These are phyloP conservation scores for Gyrodon lividus DNA, from an alignment of 768 basidiomycete species.

Conservation along the genomic window DNA sequence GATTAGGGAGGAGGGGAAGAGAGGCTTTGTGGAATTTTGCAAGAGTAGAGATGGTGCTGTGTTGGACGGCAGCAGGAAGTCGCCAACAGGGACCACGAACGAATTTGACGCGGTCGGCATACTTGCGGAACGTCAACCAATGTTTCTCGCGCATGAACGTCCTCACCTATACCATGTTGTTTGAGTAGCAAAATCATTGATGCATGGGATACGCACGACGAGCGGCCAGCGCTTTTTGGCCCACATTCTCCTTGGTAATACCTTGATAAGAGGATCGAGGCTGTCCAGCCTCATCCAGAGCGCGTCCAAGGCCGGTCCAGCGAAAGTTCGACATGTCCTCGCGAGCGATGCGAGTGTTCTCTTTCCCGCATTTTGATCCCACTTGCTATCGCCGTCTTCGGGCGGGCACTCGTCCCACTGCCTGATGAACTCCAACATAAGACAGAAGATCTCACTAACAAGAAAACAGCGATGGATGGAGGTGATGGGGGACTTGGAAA, in stretches of 20 bases:
- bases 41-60: conserved; percentile 18
- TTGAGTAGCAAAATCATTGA: background rate
- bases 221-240: conserved; percentile 19
- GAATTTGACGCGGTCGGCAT: conserved; percentile 23
- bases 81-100: conserved; percentile 24
- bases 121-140: conserved; percentile 25
- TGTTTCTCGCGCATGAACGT: conserved; percentile 27
- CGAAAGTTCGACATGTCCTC: conserved; percentile 24
- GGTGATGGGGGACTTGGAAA: background rate
- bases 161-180: conserved; percentile 12
- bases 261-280: conserved; percentile 27
- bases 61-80: conserved; percentile 13
- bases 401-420: conserved; percentile 19
- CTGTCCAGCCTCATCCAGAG: conserved; percentile 30
- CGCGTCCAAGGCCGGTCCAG: conserved; percentile 21
- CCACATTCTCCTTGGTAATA: conserved; percentile 28
- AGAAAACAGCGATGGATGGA: conserved; percentile 24
- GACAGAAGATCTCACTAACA: conserved; percentile 18
- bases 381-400: conserved; percentile 14
- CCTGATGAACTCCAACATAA: conserved; percentile 22
- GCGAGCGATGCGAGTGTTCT: conserved; percentile 27
- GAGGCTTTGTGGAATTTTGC: conserved; percentile 11
- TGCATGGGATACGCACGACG: conserved; percentile 13
- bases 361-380: conserved; percentile 16
- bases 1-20: conserved; percentile 25